These are phyloP conservation scores for Rhizopus sp. DNA, from an alignment of 371 early-diverging fungal species.

Conservation along the genomic window DNA sequence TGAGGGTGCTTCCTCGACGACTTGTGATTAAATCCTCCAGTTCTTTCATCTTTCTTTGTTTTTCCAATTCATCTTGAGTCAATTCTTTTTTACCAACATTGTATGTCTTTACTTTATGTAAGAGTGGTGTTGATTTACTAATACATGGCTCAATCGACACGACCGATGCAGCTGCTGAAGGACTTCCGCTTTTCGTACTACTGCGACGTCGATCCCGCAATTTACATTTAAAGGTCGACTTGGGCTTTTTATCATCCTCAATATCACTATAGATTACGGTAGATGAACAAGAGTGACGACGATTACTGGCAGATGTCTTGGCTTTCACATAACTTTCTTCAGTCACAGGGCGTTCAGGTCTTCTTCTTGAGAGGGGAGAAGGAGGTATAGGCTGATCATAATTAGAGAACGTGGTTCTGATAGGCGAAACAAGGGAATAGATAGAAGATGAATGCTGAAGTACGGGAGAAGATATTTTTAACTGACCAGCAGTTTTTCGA, in stretches of 20 bases:
- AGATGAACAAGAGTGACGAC: constrained; percentile 34
- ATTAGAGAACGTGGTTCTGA: constrained; percentile 27
- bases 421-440: constrained; percentile 46
- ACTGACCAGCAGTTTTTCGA: constrained; percentile 18
- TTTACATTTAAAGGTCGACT: constrained; percentile 5
- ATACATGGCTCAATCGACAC: constrained; percentile 3
- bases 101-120: constrained; percentile 38
- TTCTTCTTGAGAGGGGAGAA: constrained; percentile 23
- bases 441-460: constrained; percentile 47
- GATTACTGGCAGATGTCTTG: background rate
- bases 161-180: constrained; percentile 17
- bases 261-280: constrained; percentile 9
- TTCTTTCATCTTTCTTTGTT: constrained; percentile 34
- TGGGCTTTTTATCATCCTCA: background rate
- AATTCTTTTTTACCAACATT: constrained; percentile 18
- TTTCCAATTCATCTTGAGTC: constrained; percentile 26
- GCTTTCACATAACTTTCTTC: background rate
- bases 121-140: constrained; percentile 30
- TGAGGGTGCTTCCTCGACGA: constrained; percentile 47
- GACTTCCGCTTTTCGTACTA: constrained; percentile 12
- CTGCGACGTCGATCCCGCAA: constrained; percentile 19
- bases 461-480: constrained; percentile 37
- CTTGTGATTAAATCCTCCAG: constrained; percentile 48
- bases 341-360: constrained; percentile 4
- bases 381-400: constrained; percentile 31